phyloP scores from a whole-genome alignment of 1,284 basidiomycete genomes.

The Bondarzewia mesenterica region DNA sequence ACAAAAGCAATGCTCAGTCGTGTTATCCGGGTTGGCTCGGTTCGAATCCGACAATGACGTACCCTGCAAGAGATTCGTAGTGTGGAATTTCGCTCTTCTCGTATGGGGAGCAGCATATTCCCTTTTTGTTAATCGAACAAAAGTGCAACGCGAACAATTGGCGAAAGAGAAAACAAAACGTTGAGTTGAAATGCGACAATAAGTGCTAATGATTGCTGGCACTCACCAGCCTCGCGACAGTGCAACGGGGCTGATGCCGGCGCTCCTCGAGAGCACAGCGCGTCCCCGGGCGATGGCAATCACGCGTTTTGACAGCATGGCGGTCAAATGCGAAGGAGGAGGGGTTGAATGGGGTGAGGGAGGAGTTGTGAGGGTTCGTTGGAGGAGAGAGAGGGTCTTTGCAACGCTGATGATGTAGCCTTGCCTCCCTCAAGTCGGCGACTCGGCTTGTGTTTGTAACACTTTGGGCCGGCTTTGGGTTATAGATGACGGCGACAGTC shows the following conservation, averaged over 20 bases:
- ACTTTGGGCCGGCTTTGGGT: background rate
- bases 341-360: background rate
- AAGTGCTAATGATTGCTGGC: background rate
- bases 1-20: background rate
- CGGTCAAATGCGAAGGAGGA: background rate
- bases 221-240: conserved; percentile 48
- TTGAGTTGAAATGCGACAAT: conserved; percentile 4
- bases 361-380: background rate
- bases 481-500: conserved; percentile 1
- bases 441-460: background rate
- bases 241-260: conserved; percentile 28
- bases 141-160: background rate
- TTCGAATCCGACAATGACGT: conserved; percentile 15
- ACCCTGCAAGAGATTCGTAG: conserved; percentile 63
- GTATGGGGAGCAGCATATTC: conserved; percentile 36
- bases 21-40: background rate
- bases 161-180: background rate
- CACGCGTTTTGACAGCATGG: conserved; percentile 67
- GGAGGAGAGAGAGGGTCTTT: background rate
- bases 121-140: conserved; percentile 25
- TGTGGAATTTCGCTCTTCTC: conserved; percentile 57
- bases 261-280: conserved; percentile 32
- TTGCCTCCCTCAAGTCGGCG: background rate
- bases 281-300: conserved; percentile 59
- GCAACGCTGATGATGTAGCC: too few species aligned